Evolutionary conservation across 1,284 basidiomycete genomes (phyloP), one percentile per base, ranked within the genome.

Genomic region (Hymenochaete sp.): DNA sequence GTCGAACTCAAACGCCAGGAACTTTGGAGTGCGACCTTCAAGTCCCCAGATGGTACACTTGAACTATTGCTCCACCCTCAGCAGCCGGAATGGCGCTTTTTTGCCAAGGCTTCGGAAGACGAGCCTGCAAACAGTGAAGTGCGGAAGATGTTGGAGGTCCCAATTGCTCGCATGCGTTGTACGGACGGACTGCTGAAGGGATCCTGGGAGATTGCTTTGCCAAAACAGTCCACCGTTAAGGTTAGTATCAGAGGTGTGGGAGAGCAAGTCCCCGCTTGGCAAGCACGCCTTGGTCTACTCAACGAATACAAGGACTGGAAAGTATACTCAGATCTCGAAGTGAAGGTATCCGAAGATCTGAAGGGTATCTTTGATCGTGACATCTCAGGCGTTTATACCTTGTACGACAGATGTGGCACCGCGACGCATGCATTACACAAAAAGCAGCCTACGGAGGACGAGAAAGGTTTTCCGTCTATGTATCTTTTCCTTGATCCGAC

Each of bases 401-500:
- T 95, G 29, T 67, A 93, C 42, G 81, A 88, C 51, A 82, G 82
- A 59, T 97, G 93, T 51, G 93, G 93, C 1, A 92, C 90, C 0
- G 90, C 93, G 1, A 90, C 87, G 58, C 73, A 75, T 21, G 85
- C 87, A n/a, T 68, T 97, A 29, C 91, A 96, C 63, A 79, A 77
- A 61, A 82, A 77, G 51, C 60, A 68, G 26, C 41, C 62, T 16
- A 62, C 63, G 3, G 52, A 61, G 0, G 66, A 66, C 9, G 76
- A 80, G 16, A 55, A 46, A 0, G 58, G 61, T 3, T 62, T 79
- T 19, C 77, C 85, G 0, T 73, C 79, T 0, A 57, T 95, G 7
- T 95, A 82, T 67, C 69, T 96, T 66, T 75, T 93, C 58, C 70
- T 93, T 35, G 89, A 95, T 58, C 88, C 92, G 6, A 79, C 83